phyloP scores from a whole-genome alignment of 306 rosid genomes.

The Castanopsis chinensis region DNA sequence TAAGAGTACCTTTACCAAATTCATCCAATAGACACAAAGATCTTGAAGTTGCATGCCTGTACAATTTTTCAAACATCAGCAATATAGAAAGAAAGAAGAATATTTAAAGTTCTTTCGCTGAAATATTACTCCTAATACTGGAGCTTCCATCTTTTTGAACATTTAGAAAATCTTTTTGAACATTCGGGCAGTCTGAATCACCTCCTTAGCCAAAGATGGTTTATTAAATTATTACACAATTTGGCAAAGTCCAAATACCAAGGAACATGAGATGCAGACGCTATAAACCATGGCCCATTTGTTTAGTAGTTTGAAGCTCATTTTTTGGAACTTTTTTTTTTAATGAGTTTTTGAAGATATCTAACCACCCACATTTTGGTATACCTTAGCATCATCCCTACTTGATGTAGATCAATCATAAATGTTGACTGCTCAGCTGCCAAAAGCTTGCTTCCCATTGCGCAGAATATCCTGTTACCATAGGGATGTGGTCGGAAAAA shows the following conservation, averaged over 20 bases:
- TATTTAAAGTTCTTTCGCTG: not conserved
- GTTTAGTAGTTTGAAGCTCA: constrained; percentile 10
- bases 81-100: not conserved
- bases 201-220: not conserved
- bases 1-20: constrained; percentile 97
- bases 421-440: constrained; percentile 92
- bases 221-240: constrained; percentile 12
- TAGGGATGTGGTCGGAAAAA: constrained; percentile 7
- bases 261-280: constrained; percentile 9
- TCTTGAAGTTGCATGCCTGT: constrained; percentile 84
- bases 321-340: no score
- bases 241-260: constrained; percentile 8
- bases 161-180: not conserved
- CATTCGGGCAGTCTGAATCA: constrained; percentile 1
- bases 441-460: constrained; percentile 89
- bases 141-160: constrained; percentile 14
- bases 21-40: constrained; percentile 88
- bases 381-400: constrained; percentile 97
- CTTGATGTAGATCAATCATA: constrained; percentile 95
- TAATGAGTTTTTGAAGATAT: no score
- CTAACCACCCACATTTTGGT: constrained; percentile 8
- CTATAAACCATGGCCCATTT: not conserved
- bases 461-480: constrained; percentile 83
- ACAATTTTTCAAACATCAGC: constrained; percentile 9
- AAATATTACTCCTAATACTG: not conserved